Conservation (phyloP, 1,284 basidiomycete species). For the Boletus mariae region DNA sequence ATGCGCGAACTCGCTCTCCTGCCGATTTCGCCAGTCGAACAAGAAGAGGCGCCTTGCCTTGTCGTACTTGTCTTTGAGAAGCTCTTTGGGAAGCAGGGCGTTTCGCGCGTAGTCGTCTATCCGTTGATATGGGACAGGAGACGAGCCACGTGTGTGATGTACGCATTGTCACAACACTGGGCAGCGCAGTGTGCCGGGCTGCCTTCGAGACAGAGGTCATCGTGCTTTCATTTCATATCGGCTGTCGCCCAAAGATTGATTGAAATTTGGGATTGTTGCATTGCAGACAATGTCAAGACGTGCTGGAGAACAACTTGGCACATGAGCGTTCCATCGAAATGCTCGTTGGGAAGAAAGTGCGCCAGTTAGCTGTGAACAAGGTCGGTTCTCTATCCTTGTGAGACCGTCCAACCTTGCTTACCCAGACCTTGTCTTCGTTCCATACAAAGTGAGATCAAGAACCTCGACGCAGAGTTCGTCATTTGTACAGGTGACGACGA, state of each 20-base stretch:
- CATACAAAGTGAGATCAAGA: slow-evolving; percentile 82
- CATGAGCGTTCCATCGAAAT: slow-evolving; percentile 90
- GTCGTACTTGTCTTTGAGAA: slow-evolving; percentile 65
- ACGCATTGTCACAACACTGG: slow-evolving; percentile 88
- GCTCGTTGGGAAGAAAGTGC: slow-evolving; percentile 94
- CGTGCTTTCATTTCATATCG: no score
- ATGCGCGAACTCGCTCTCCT: no score
- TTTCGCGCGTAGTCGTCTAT: slow-evolving; percentile 82
- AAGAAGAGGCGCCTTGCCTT: slow-evolving; percentile 79
- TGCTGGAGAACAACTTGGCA: slow-evolving; percentile 89
- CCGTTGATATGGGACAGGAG: slow-evolving; percentile 78
- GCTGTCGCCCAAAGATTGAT: no score
- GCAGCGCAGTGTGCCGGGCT: slow-evolving; percentile 71
- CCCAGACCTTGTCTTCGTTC: background rate
- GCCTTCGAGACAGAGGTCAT: slow-evolving; percentile 82
- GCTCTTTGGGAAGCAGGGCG: slow-evolving; percentile 77
- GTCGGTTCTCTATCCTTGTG: slow-evolving; percentile 24
- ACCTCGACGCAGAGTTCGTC: slow-evolving; percentile 92
- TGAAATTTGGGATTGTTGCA: slow-evolving; percentile 67
- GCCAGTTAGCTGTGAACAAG: slow-evolving; percentile 94
- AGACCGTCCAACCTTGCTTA: background rate
- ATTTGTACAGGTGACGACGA: slow-evolving; percentile 99
- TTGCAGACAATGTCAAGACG: slow-evolving; percentile 93
- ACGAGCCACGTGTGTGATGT: slow-evolving; percentile 94
- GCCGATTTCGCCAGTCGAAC: slow-evolving; percentile 63